Evolutionary conservation across 148 eudicot genomes (phyloP).

Genomic region (Spergularia marina): DNA sequence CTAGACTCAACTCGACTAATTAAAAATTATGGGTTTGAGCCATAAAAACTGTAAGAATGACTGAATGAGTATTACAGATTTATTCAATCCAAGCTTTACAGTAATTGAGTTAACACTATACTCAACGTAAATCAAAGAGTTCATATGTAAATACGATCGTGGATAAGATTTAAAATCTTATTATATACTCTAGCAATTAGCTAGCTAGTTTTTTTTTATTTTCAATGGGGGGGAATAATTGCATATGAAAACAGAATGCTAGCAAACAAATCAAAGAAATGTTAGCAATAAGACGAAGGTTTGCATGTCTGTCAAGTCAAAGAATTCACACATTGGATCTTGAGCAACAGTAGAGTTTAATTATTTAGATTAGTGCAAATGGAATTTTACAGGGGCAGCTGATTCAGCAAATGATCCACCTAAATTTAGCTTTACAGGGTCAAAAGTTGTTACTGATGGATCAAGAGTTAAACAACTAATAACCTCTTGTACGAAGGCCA

Average conservation of each 20-base stretch:
- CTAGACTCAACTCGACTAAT: no score
- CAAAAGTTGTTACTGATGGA: constrained; percentile 9
- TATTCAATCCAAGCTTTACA: no score
- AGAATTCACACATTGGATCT: constrained; percentile 25
- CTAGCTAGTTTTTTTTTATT: background rate
- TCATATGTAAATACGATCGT: no score
- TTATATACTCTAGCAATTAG: background rate
- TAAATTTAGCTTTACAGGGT: constrained; percentile 8
- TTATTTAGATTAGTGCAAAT: background rate
- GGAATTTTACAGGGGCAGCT: constrained; percentile 7
- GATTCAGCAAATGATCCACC: constrained; percentile 17
- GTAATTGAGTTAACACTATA: no score
- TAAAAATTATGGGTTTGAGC: no score
- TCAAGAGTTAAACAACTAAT: no score
- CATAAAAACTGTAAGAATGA: no score
- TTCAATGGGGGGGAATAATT: background rate
- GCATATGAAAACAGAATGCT: constrained; percentile 6
- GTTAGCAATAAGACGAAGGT: constrained; percentile 2
- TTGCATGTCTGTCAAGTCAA: constrained; percentile 29
- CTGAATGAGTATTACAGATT: no score
- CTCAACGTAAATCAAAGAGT: no score
- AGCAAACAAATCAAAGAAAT: constrained; percentile 5
- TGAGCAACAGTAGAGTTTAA: constrained; percentile 15
- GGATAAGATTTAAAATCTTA: no score
- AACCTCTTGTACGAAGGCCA: no score